phyloP scores from a whole-genome alignment of 352 stramenopile genomes.

The Globisporangium middletonii region DNA sequence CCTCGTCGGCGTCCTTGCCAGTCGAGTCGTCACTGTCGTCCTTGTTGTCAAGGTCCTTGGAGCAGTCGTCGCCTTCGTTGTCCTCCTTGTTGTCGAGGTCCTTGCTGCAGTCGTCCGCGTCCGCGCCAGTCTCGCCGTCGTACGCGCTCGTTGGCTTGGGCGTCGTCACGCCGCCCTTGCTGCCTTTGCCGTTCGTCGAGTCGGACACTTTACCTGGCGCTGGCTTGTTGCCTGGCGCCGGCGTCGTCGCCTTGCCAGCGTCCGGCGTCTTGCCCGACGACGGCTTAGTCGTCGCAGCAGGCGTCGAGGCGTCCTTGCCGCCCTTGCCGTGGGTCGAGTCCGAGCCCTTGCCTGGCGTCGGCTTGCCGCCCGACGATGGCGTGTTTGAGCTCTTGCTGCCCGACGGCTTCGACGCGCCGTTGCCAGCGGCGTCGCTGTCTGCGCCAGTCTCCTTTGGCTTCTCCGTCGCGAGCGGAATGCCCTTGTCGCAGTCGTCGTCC shows the following conservation, averaged over 20 bases:
- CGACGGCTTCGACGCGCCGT: constrained; percentile 3
- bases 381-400: constrained; percentile 7
- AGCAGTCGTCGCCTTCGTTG: constrained; percentile 12
- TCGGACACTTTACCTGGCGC: constrained; percentile 2
- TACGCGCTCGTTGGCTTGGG: constrained; percentile 3
- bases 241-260: constrained; percentile 2
- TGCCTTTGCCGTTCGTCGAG: constrained; percentile 7
- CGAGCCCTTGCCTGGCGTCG: constrained; percentile 3
- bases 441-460: constrained; percentile 6
- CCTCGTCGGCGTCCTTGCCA: constrained; percentile 6
- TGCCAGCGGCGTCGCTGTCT: constrained; percentile 5
- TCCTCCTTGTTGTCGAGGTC: constrained; percentile 5
- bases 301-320: constrained; percentile 1
- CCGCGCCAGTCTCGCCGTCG: constrained; percentile 5
- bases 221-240: constrained; percentile 6
- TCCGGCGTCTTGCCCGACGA: constrained; percentile 5
- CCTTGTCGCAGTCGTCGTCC: constrained; percentile 13
- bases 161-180: constrained; percentile 2
- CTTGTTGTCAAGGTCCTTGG: constrained; percentile 12
- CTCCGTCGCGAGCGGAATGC: constrained; percentile 10
- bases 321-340: constrained; percentile 6
- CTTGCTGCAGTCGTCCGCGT: constrained; percentile 10
- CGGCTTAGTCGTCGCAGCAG: neutral
- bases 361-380: constrained; percentile 2
- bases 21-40: constrained; percentile 1